Conservation (phyloP, 805 yeast species). For the Schwanniomyces occidentalis region DNA sequence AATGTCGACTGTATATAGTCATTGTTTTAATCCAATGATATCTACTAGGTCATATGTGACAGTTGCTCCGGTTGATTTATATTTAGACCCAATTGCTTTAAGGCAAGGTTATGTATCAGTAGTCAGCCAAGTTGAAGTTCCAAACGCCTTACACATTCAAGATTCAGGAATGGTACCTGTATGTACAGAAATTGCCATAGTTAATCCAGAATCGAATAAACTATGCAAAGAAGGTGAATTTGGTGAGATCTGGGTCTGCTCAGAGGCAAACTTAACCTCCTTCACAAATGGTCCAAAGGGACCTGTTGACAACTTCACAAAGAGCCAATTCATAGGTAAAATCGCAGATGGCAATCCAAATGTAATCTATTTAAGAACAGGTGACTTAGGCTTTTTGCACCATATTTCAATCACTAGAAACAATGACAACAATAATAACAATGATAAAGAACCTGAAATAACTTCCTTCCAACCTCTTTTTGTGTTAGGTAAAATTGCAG, state of each 20-base stretch:
- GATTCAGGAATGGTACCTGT: conserved; percentile 97
- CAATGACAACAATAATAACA: conserved; percentile 29
- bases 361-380: conserved; percentile 77
- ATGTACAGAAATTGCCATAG: conserved; percentile 90
- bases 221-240: conserved; percentile 86
- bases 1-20: conserved; percentile 75
- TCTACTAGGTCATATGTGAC: conserved; percentile 85
- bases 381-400: conserved; percentile 91
- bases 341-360: conserved; percentile 61
- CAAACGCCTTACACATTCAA: conserved; percentile 73
- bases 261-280: conserved; percentile 75
- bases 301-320: conserved; percentile 50
- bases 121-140: conserved; percentile 70
- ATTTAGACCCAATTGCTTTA: conserved; percentile 82
- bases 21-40: conserved; percentile 78
- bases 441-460: conserved; percentile 17
- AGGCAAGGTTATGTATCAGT: conserved; percentile 86
- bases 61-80: conserved; percentile 83
- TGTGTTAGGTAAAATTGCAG: conserved; percentile 79
- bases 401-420: conserved; percentile 54
- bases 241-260: conserved; percentile 96
- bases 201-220: conserved; percentile 84
- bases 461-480: conserved; percentile 71
- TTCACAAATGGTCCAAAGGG: conserved; percentile 57
- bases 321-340: conserved; percentile 58